Evolutionary conservation across 345 rosid genomes (phyloP).

Genomic region (Salix purpurea): DNA sequence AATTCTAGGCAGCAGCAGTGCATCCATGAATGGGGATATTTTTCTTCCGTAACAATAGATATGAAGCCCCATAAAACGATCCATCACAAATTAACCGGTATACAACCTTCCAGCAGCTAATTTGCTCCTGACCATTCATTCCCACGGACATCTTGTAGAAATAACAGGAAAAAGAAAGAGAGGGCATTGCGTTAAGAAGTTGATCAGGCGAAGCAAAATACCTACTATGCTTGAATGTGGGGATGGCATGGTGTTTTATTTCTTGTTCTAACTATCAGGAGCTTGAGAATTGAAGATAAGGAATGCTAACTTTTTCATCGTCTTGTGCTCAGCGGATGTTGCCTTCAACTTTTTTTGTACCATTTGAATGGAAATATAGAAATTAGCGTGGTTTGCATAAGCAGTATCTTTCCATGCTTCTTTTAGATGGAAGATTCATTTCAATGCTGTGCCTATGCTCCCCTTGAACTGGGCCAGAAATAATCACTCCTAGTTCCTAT

Average conservation of each 20-base stretch:
- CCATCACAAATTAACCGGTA: constrained; percentile 11
- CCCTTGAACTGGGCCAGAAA: background rate
- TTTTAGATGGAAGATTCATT: background rate
- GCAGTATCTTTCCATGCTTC: background rate
- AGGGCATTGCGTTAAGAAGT: background rate
- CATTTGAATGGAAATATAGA: constrained; percentile 19
- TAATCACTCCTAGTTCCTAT: too few relatives aligned
- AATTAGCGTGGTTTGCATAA: background rate
- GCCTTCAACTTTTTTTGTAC: constrained; percentile 11
- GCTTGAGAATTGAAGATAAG: constrained; percentile 6
- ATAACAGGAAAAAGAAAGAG: constrained; percentile 9
- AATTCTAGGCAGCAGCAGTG: constrained; percentile 37
- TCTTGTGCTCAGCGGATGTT: constrained; percentile 1
- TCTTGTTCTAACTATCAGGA: constrained; percentile 11
- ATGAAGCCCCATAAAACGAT: background rate
- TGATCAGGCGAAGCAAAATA: background rate
- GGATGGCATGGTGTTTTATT: background rate
- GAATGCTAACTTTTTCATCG: constrained; percentile 9
- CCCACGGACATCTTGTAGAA: constrained; percentile 10
- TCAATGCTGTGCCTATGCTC: background rate
- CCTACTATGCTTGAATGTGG: constrained; percentile 1
- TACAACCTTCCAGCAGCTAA: constrained; percentile 1
- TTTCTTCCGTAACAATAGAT: constrained; percentile 25
- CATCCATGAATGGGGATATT: background rate
- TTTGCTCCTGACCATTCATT: constrained; percentile 23